These are phyloP conservation scores for Cryptococcus deneoformans DNA, from an alignment of 1,284 basidiomycete genomes.

Conservation along the genomic window DNA sequence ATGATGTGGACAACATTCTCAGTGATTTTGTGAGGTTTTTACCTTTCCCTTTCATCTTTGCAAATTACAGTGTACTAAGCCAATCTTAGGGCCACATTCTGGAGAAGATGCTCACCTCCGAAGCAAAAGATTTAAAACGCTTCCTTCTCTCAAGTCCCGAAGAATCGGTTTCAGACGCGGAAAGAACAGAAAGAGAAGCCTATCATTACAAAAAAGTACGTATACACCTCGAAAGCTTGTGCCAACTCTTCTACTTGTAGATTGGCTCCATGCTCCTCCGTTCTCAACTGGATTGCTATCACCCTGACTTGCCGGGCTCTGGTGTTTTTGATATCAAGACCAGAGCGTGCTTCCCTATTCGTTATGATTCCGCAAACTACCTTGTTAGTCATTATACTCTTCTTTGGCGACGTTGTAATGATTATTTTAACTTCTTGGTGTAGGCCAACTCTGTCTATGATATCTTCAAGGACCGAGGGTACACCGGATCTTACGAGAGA, in stretches of 20 bases:
- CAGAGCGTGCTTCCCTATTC: slow-evolving; percentile 77
- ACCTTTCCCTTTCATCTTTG: slow-evolving; percentile 1
- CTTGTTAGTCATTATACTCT: slow-evolving; percentile 53
- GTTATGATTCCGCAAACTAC: slow-evolving; percentile 82
- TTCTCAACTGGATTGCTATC: slow-evolving; percentile 88
- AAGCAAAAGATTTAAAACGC: slow-evolving; percentile 62
- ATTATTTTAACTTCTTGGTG: slow-evolving; percentile 1
- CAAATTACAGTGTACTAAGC: neutral
- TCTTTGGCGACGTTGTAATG: neutral
- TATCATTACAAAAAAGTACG: slow-evolving; percentile 78
- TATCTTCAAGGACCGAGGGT: slow-evolving; percentile 63
- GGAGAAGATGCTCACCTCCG: slow-evolving; percentile 81
- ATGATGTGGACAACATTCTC: slow-evolving; percentile 65
- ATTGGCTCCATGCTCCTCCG: slow-evolving; percentile 81
- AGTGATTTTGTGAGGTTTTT: slow-evolving; percentile 64
- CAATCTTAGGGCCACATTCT: slow-evolving; percentile 71
- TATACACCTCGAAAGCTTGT: neutral
- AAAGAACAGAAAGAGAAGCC: slow-evolving; percentile 59
- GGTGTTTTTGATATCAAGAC: slow-evolving; percentile 98
- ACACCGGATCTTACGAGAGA: slow-evolving; percentile 72
- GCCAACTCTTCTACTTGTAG: slow-evolving; percentile 46
- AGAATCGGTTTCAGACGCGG: slow-evolving; percentile 42
- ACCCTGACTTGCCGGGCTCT: slow-evolving; percentile 75
- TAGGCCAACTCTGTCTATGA: slow-evolving; percentile 65
- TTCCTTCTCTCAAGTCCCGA: slow-evolving; percentile 57